Percentiles rank a stretch among this genome's conserved stretches.
Conservation (phyloP, 2,329 filamentous ascomycete genomes). For the Hypoxylon sp. region DNA sequence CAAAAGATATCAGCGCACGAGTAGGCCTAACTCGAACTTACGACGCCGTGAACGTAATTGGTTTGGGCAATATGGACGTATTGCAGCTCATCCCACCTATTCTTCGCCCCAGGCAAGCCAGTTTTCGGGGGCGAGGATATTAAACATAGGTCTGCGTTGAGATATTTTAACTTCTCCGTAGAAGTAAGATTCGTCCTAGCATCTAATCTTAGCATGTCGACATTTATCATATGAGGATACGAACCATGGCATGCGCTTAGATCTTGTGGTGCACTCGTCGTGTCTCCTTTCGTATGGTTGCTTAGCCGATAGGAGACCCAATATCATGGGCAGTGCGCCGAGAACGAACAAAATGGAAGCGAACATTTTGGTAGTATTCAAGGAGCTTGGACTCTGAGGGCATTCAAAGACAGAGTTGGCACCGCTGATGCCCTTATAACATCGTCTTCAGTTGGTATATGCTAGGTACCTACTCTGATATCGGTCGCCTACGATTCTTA, state of each 20-base stretch:
- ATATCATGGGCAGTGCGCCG: conserved; percentile 8
- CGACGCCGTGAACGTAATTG: conserved; percentile 52
- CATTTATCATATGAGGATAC: background rate
- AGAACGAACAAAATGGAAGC: conserved; percentile 14
- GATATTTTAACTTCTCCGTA: conserved; percentile 51
- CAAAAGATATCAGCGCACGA: background rate
- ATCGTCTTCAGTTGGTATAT: background rate
- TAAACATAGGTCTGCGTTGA: conserved; percentile 54
- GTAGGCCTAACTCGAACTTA: conserved; percentile 19
- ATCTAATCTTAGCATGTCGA: conserved; percentile 1
- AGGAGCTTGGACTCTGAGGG: background rate
- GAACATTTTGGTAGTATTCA: conserved; percentile 22
- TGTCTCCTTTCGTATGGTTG: conserved; percentile 33
- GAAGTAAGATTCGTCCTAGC: conserved; percentile 41
- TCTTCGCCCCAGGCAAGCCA: conserved; percentile 49
- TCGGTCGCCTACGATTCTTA: background rate
- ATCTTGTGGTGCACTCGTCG: conserved; percentile 30
- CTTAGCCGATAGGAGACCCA: conserved; percentile 11
- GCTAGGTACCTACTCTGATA: background rate
- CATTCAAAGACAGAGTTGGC: background rate
- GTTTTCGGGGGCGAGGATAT: conserved; percentile 49
- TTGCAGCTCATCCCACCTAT: conserved; percentile 55
- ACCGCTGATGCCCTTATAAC: conserved; percentile 1
- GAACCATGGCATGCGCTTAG: conserved; percentile 44
- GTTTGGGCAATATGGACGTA: conserved; percentile 53